phyloP scores from a whole-genome alignment of 129 eudicot genomes.

The Chrysanthemum seticuspe region DNA sequence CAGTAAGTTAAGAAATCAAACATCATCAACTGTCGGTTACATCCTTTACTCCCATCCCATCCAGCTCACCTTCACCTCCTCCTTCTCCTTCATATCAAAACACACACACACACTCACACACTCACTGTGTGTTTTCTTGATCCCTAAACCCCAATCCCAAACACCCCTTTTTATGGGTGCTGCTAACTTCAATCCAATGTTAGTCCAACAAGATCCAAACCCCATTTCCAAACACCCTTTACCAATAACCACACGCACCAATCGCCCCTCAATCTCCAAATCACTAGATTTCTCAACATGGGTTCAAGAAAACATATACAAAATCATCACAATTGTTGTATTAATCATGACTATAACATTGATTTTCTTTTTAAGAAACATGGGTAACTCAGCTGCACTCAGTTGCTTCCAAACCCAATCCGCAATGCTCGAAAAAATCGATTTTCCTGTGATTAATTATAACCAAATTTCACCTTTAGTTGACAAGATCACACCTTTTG shows the following conservation, averaged over 20 bases:
- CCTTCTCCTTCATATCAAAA: not conserved
- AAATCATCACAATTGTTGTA: slow-evolving; percentile 44
- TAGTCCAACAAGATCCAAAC: slow-evolving; percentile 65
- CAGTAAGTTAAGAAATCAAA: slow-evolving; percentile 14
- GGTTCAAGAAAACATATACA: slow-evolving; percentile 74
- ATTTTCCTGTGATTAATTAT: slow-evolving; percentile 62
- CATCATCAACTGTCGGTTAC: slow-evolving; percentile 34
- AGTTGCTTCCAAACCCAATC: slow-evolving; percentile 67
- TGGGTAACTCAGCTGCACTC: slow-evolving; percentile 68
- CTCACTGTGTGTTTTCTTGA: not conserved
- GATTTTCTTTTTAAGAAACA: slow-evolving; percentile 72
- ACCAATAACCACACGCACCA: slow-evolving; percentile 34
- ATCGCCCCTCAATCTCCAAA: slow-evolving; percentile 46
- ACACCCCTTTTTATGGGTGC: slow-evolving; percentile 19
- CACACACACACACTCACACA: slow-evolving; percentile 14
- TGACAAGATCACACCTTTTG: slow-evolving; percentile 54
- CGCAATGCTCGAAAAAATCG: slow-evolving; percentile 47
- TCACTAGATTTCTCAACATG: slow-evolving; percentile 79
- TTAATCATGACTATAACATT: slow-evolving; percentile 63
- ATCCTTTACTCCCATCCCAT: not conserved
- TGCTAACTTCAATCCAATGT: slow-evolving; percentile 47
- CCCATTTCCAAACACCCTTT: slow-evolving; percentile 41
- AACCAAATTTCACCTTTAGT: slow-evolving; percentile 39
- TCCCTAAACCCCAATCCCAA: not conserved
- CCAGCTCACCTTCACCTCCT: slow-evolving; percentile 31